A percentile compares a stretch with the other conserved stretches of the same genome.
phyloP scores from a whole-genome alignment of 768 basidiomycete species.

The Lactarius indigo region DNA sequence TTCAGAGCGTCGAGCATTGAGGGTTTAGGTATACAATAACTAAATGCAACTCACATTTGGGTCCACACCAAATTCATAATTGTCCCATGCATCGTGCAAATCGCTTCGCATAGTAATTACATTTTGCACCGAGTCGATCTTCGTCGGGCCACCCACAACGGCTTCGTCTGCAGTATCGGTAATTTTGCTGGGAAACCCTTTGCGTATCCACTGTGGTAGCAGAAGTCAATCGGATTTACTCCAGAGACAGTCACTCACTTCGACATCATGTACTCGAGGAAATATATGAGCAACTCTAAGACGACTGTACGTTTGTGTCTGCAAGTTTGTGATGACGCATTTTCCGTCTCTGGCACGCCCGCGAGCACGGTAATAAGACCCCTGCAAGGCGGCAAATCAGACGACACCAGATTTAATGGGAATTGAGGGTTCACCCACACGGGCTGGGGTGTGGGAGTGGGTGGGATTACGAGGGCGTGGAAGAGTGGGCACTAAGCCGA shows the following conservation, averaged over 20 bases:
- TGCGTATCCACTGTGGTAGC: conserved; percentile 2
- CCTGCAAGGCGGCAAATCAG: neutral
- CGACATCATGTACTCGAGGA: conserved; percentile 3
- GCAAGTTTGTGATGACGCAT: conserved; percentile 9
- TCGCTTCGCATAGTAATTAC: conserved; percentile 6
- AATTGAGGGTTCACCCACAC: neutral
- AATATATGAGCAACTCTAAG: conserved; percentile 12
- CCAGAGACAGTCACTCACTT: neutral
- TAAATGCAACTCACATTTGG: neutral
- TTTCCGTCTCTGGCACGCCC: neutral
- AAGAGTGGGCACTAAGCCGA: neutral
- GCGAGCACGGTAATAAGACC: neutral
- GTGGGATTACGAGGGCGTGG: conserved; percentile 5
- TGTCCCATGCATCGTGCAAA: conserved; percentile 9
- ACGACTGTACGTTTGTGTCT: conserved; percentile 3
- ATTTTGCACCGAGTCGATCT: conserved; percentile 12
- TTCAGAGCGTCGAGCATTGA: neutral
- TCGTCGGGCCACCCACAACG: neutral
- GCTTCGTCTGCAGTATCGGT: conserved; percentile 7
- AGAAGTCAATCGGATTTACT: neutral
- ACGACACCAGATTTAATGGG: neutral
- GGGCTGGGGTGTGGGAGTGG: neutral
- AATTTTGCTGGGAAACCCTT: conserved; percentile 4
- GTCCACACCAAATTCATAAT: conserved; percentile 12
- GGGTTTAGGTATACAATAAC: neutral